These are phyloP conservation scores for Microdochium bolleyi DNA, from an alignment of 2,329 filamentous ascomycete genomes.

Conservation along the genomic window DNA sequence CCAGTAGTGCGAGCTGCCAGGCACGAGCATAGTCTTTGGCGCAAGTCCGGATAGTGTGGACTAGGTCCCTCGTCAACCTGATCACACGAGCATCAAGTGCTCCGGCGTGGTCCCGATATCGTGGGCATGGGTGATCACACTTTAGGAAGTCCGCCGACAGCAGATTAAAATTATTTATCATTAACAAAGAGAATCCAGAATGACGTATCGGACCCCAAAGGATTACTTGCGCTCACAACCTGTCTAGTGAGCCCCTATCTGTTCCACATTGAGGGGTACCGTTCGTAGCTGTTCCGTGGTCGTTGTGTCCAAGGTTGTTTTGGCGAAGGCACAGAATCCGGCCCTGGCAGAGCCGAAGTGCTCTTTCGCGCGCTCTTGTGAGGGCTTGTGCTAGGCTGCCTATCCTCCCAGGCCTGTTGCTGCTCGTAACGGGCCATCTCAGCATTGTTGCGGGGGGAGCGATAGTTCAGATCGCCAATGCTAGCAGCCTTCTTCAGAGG, in stretches of 20 bases:
- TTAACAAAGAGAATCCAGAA: conserved; percentile 1
- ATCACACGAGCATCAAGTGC: no score
- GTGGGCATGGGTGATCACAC: not conserved
- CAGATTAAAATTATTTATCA: not conserved
- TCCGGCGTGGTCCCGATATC: no score
- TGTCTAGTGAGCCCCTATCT: conserved; percentile 8
- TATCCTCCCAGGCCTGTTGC: conserved; percentile 16
- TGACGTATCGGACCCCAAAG: not conserved
- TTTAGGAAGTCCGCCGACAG: not conserved
- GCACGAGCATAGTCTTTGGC: no score
- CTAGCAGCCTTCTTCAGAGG: conserved; percentile 72
- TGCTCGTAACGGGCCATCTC: conserved; percentile 55
- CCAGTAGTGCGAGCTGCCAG: no score
- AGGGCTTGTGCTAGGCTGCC: conserved; percentile 18
- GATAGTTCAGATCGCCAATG: conserved; percentile 45
- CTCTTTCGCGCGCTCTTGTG: conserved; percentile 18
- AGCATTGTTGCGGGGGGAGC: conserved; percentile 49
- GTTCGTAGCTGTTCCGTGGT: conserved; percentile 13
- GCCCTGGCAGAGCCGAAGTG: conserved; percentile 11
- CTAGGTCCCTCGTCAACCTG: no score
- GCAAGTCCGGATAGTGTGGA: no score
- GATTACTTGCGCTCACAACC: not conserved
- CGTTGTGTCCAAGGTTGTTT: conserved; percentile 10
- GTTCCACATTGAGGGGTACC: conserved; percentile 23
- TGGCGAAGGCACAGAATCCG: conserved; percentile 7